Evolutionary conservation across 2,329 filamentous ascomycete genomes (phyloP).

Genomic region (Arthrobotrys megalospora): DNA sequence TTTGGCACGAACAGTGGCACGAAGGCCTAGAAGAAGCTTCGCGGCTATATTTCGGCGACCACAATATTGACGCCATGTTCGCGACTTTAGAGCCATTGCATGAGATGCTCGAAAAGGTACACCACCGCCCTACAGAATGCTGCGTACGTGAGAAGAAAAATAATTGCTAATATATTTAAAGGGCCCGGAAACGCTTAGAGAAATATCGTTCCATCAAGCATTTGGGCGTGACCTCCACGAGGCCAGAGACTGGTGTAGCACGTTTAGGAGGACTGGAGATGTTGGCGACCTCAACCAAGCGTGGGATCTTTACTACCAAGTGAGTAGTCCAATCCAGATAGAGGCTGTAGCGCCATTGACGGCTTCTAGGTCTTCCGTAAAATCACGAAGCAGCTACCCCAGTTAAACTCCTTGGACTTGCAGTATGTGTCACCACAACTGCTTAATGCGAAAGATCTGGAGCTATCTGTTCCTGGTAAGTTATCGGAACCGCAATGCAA

Average conservation of each 20-base stretch:
- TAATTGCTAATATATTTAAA: slow-evolving; percentile 63
- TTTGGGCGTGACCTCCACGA: slow-evolving; percentile 96
- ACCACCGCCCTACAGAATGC: background rate
- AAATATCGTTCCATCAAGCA: slow-evolving; percentile 97
- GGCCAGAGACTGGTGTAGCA: slow-evolving; percentile 94
- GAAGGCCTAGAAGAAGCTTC: slow-evolving; percentile 98
- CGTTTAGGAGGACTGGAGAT: slow-evolving; percentile 89
- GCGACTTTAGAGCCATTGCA: slow-evolving; percentile 89
- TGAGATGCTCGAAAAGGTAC: slow-evolving; percentile 82
- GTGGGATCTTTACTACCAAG: slow-evolving; percentile 98
- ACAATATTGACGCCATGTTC: slow-evolving; percentile 99
- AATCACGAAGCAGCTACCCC: slow-evolving; percentile 91
- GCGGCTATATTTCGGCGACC: slow-evolving; percentile 94
- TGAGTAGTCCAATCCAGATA: slow-evolving; percentile 9
- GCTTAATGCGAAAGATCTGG: slow-evolving; percentile 85
- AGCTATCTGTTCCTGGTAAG: slow-evolving; percentile 94
- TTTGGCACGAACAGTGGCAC: slow-evolving; percentile 99
- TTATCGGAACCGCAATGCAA: slow-evolving; percentile 67
- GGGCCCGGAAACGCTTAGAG: slow-evolving; percentile 88
- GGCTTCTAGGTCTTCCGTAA: slow-evolving; percentile 81
- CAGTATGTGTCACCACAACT: slow-evolving; percentile 97
- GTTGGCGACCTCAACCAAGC: slow-evolving; percentile 96
- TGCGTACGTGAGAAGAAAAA: too few species aligned
- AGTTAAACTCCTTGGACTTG: slow-evolving; percentile 91
- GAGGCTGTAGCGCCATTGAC: background rate